Evolutionary conservation across 2,329 filamentous ascomycete species (phyloP).

Genomic region (Kalaharituber pfeilii): DNA sequence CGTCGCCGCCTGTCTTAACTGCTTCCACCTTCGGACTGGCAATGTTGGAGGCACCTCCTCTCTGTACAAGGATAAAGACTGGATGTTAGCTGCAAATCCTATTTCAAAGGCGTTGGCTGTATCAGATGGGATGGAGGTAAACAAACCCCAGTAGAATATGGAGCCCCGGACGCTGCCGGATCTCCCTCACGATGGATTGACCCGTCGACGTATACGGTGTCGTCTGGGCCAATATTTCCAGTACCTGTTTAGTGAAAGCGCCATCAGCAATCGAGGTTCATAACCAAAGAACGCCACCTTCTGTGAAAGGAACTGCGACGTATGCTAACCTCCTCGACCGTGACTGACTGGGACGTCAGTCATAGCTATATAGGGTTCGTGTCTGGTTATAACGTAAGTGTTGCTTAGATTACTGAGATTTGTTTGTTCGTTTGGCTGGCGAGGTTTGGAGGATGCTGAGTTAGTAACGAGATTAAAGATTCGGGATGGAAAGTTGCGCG

Average conservation of each 20-base stretch:
- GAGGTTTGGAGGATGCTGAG: too few relatives aligned
- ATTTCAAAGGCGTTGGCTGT: background rate
- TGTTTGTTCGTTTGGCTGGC: background rate
- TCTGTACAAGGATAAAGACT: conserved; percentile 11
- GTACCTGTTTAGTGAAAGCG: conserved; percentile 9
- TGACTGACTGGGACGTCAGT: background rate
- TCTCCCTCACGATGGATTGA: conserved; percentile 40
- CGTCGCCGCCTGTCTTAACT: conserved; percentile 29
- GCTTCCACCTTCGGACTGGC: conserved; percentile 7
- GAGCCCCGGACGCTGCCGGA: conserved; percentile 21
- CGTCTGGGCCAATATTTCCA: conserved; percentile 43
- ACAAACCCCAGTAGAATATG: conserved; percentile 23
- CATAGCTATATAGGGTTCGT: too few relatives aligned
- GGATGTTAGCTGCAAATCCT: conserved; percentile 3
- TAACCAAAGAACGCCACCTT: background rate
- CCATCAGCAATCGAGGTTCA: too few relatives aligned
- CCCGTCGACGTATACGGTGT: conserved; percentile 44
- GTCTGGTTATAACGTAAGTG: background rate
- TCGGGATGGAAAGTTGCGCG: too few relatives aligned
- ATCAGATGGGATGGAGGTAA: background rate
- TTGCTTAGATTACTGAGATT: background rate
- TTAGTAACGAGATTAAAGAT: too few relatives aligned
- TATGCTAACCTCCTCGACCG: background rate
- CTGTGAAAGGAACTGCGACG: background rate
- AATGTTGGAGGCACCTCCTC: conserved; percentile 24